Base-by-base conservation (phyloP, 768 basidiomycete genomes). In the Rhizopogon vesiculosus region DNA sequence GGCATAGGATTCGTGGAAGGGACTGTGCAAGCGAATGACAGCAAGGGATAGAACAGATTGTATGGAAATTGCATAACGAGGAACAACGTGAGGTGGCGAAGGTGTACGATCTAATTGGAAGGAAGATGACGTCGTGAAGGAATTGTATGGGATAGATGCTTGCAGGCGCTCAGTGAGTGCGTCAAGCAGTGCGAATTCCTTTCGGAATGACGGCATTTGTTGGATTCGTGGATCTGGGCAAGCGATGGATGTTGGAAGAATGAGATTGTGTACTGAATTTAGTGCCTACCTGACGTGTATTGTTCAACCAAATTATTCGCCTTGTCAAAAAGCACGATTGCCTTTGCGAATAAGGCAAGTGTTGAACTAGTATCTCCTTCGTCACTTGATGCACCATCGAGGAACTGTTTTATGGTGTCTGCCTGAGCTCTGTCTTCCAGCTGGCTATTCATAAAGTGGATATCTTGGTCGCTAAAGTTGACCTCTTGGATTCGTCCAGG, bases 101-200 rank as follows among this genome's bases (percentile, higher is more conserved):
- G 19, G 8, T 10, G 8, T 18, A n/a, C 16, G 18, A 49, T 16
- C 16, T 6, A 31, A 25, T 51, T 25, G 53, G 10, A 22, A 16
- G n/a, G 31, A 25, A 15, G 22, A 25, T n/a, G 31, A 7, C 2
- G 50, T 16, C 10, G 39, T 18, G 3, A 31, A 39, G 1, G 22
- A 9, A 38, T 25, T 53, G 1, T 38, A 31, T 5, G 51, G 31
- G 12, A 62, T 45, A 18, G 42, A 52, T n/a, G 18, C 28, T 18
- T 72, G 73, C 51, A 81, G 73, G 1, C 63, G 62, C 5, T 77
- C 76, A 39, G 83, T 77, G 45, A 82, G 70, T 33, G 69, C 63
- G 57, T 80, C 77, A 53, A 82, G 65, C 2, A 74, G 75, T 42
- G 70, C 70, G 19, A 83, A 81, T 7, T 76, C 74, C 13, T 69